Base-by-base conservation (phyloP, 192 early-diverging fungal genomes). In the Podochytrium sp. region DNA sequence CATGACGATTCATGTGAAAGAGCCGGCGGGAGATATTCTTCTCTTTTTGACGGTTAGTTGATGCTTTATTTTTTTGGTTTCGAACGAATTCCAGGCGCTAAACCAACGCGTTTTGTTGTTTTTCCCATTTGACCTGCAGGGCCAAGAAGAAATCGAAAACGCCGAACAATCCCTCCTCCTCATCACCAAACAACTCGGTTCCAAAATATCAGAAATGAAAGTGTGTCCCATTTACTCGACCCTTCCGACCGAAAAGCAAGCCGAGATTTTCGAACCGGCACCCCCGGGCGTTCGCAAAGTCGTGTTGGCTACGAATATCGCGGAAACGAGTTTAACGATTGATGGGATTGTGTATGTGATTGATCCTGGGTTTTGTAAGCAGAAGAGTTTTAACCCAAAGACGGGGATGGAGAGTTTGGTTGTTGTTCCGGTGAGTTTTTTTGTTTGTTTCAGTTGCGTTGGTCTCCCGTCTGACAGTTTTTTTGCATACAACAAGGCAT, bases 221-320 rank as follows among this genome's bases (percentile, higher is more conserved):
- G 89, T 98, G 51, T 85, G 97, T 39, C 97, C 96, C 1, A 95
- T 98, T 4, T 99, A 99, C 80, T 92, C 93, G 78, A 92, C 92
- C 49, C 77, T 99, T 33, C 97, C 97, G 1, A 90, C 92, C 37
- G 96, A 99, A 76, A 87, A 96, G 88, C 97, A 99, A 79, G 91
- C 92, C 23, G 91, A 88, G 70, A 99, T 99, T 71, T 99, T 99
- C 80, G 94, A 97, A 73, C 95, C 94, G 1, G 86, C 97, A 5
- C 91, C 91, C 30, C 82, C 87, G 7, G 90, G 91, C 77, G 90
- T 77, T 1, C 58, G 86, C 29, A 87, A 87, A 72, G 93, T 95
- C 0, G 95, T 99, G 4, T 92, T 99, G 71, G 95, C 97, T 1
- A 99, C 97, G 3, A 99, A 99, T 83, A 97, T 99, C 78, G 97